Percentiles rank a stretch among this genome's conserved stretches.
These are phyloP conservation scores for Metschnikowia aberdeeniae DNA, from an alignment of 805 yeast species.

Conservation along the genomic window DNA sequence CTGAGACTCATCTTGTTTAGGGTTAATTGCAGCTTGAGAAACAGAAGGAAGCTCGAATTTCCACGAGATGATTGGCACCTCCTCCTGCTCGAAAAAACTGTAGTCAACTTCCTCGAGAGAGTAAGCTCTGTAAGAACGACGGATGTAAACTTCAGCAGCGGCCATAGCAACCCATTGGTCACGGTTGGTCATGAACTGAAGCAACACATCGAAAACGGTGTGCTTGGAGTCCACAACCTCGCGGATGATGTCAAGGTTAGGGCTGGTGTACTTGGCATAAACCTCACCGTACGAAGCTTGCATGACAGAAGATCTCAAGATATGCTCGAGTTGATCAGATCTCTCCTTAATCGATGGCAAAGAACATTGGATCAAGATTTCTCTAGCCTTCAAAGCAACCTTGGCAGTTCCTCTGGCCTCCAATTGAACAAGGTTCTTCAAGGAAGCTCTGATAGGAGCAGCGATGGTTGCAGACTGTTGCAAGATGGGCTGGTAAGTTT, in stretches of 20 bases:
- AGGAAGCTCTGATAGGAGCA: conserved; percentile 59
- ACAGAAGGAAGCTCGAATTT: conserved; percentile 78
- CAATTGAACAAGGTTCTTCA: conserved; percentile 78
- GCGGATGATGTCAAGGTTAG: conserved; percentile 72
- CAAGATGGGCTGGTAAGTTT: conserved; percentile 74
- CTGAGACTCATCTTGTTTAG: conserved; percentile 34
- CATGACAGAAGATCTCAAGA: conserved; percentile 85
- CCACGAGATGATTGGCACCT: conserved; percentile 77
- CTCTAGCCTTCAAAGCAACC: conserved; percentile 93
- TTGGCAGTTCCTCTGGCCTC: conserved; percentile 89
- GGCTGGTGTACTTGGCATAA: conserved; percentile 70
- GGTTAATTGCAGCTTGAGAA: conserved; percentile 65
- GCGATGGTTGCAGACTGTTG: conserved; percentile 66
- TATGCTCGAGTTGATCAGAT: conserved; percentile 95
- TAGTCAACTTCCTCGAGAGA: conserved; percentile 74
- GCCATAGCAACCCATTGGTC: conserved; percentile 92
- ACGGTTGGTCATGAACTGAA: conserved; percentile 78
- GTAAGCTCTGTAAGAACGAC: conserved; percentile 97
- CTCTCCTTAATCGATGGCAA: conserved; percentile 94
- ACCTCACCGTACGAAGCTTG: conserved; percentile 86
- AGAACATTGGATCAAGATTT: conserved; percentile 92
- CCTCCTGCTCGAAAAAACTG: conserved; percentile 42
- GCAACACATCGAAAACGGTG: conserved; percentile 91
- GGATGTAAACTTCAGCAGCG: conserved; percentile 93
- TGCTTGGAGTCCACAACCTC: conserved; percentile 96